A percentile compares a stretch with the other conserved stretches of the same genome.
These are phyloP conservation scores for Cercospora sesami DNA, from an alignment of 2,329 filamentous ascomycete species.

Conservation along the genomic window DNA sequence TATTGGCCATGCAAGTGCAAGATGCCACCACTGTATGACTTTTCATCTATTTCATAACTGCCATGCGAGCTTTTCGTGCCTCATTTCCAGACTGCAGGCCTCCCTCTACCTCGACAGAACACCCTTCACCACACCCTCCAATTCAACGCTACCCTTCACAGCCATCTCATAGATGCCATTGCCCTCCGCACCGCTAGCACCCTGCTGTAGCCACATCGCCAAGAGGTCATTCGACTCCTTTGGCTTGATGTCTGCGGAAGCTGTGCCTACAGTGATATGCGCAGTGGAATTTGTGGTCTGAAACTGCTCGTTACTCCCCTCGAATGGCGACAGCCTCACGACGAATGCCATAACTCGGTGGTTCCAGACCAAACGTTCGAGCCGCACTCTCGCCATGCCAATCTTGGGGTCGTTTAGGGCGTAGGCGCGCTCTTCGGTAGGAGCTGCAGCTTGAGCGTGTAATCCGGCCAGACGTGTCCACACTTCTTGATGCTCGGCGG, in stretches of 20 bases:
- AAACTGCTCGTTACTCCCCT: slow-evolving; percentile 53
- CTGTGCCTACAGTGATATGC: slow-evolving; percentile 88
- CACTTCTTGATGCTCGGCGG: slow-evolving; percentile 62
- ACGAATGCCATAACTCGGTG: slow-evolving; percentile 88
- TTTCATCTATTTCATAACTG: background rate
- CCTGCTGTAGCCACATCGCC: slow-evolving; percentile 68
- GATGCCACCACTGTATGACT: background rate
- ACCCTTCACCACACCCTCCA: slow-evolving; percentile 57
- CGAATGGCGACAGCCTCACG: slow-evolving; percentile 60
- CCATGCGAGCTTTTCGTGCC: background rate
- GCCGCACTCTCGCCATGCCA: slow-evolving; percentile 63
- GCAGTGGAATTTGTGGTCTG: slow-evolving; percentile 74
- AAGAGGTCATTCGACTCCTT: slow-evolving; percentile 91
- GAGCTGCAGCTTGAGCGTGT: slow-evolving; percentile 46
- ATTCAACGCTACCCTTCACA: slow-evolving; percentile 55
- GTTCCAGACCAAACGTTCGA: slow-evolving; percentile 76
- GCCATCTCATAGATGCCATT: slow-evolving; percentile 57
- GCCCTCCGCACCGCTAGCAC: slow-evolving; percentile 46
- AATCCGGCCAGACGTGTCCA: slow-evolving; percentile 74
- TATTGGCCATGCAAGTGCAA: background rate
- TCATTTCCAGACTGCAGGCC: background rate
- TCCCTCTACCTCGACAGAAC: slow-evolving; percentile 42
- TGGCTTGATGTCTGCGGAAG: slow-evolving; percentile 72
- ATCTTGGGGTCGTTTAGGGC: slow-evolving; percentile 53
- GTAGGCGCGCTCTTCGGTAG: slow-evolving; percentile 40